Conservation (phyloP, 257 asterid genomes). For the Craterostigma plantagineum region DNA sequence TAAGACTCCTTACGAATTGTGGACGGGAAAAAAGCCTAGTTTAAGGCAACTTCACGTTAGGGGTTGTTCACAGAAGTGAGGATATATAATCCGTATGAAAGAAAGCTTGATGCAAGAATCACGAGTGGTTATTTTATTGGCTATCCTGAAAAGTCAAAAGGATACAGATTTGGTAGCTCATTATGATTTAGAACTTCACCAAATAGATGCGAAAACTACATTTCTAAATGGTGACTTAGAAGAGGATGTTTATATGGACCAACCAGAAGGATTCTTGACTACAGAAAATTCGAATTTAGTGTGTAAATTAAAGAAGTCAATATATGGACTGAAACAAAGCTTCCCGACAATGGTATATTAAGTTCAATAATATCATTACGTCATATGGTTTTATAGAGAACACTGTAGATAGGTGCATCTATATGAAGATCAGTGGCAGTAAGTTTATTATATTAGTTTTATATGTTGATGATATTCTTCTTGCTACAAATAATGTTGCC, state of each 20-base stretch:
- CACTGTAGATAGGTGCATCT: background rate
- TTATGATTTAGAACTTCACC: background rate
- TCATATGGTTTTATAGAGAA: background rate
- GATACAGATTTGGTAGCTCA: constrained; percentile 1
- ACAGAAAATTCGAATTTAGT: background rate
- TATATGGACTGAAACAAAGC: constrained; percentile 3
- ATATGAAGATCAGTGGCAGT: background rate
- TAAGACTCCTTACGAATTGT: background rate
- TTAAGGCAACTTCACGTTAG: too few relatives aligned
- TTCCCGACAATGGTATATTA: constrained; percentile 1
- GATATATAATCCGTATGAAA: too few relatives aligned
- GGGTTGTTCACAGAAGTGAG: too few relatives aligned
- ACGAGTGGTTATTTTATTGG: too few relatives aligned
- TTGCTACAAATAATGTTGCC: background rate
- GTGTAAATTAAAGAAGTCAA: constrained; percentile 4
- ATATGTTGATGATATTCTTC: constrained; percentile 1
- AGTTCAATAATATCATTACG: constrained; percentile 1
- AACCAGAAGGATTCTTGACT: background rate
- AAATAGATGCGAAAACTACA: constrained; percentile 1
- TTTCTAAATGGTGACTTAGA: background rate
- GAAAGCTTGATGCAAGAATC: too few relatives aligned
- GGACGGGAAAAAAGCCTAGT: too few relatives aligned
- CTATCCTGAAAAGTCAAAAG: background rate
- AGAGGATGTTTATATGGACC: background rate
- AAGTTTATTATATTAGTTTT: background rate